Percentiles rank a stretch among this genome's conserved stretches.
Conservation (phyloP, 768 basidiomycete species). For the Galerina marginata region DNA sequence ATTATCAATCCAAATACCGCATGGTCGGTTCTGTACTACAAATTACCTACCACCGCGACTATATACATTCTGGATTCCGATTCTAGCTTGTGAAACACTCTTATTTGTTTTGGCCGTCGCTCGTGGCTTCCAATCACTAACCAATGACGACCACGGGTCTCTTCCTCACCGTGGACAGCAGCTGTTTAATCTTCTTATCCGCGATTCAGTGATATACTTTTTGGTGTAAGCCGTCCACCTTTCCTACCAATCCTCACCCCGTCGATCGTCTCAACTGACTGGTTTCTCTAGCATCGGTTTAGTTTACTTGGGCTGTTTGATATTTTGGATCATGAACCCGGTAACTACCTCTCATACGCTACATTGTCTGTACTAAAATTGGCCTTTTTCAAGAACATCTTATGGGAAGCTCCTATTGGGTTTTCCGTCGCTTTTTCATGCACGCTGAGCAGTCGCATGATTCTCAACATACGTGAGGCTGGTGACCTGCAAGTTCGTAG, state of each 20-base stretch:
- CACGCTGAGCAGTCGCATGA: background rate
- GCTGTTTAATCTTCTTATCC: background rate
- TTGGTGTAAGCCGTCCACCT: background rate
- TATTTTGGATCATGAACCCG: background rate
- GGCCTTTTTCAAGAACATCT: background rate
- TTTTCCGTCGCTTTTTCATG: conserved; percentile 3
- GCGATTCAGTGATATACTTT: conserved; percentile 6
- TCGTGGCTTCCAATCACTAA: background rate
- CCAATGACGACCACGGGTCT: background rate
- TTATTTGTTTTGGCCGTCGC: background rate
- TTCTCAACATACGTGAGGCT: conserved; percentile 3
- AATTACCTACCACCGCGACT: background rate
- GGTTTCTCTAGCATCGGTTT: background rate
- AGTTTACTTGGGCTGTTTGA: background rate
- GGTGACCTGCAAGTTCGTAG: too few species aligned
- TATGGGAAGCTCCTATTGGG: background rate
- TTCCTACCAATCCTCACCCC: background rate
- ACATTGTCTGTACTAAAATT: background rate
- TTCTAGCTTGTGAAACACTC: background rate
- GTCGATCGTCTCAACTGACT: background rate
- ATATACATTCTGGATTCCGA: conserved; percentile 1
- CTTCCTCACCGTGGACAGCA: background rate
- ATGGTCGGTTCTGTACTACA: background rate
- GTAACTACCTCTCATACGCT: background rate
- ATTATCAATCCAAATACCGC: background rate